Base-by-base conservation (phyloP, 192 early-diverging fungal genomes). In the Coemansia sp. region DNA sequence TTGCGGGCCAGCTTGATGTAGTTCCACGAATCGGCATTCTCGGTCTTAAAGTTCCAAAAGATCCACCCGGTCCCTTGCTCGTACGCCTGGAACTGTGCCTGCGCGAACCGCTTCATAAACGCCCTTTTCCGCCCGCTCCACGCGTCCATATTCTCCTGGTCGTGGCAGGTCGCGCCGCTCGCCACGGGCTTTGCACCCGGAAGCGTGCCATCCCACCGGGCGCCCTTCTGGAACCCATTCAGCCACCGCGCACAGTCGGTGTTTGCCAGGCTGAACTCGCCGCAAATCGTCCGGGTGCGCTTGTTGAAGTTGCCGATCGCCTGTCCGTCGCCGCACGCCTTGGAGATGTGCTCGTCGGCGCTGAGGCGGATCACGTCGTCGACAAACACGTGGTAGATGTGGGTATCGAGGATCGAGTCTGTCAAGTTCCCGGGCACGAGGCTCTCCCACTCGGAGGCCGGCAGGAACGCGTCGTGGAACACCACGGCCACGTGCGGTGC, bases 241-340 rank as follows among this genome's bases (percentile, higher is more conserved):
- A 90, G 62, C 75, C 83, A 89, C 7, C 81, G 82, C 5, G 86
- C 84, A 58, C 89, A 91, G 57, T 91, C 87, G 23, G 85, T 87
- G 25, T 82, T 86, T 14, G 88, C 88, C 16, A 86, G 54, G n/a
- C 87, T 86, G 44, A 84, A 91, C 52, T 91, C 89, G 29, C 89
- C 89, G 2, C 86, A 85, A 61, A 91, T 86, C 0, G 86, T 86
- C 3, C 64, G 63, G 1, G 61, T 65, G 19, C 64, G 62, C 8
- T 25, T 18, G 28, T 69, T 77, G 21, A 79, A 82, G 12, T 58
- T 21, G 18, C 35, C 54, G 21, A 86, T 58, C n/a, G 53, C 46
- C n/a, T 48, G 47, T 14, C 71, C 71, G 18, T 75, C 62, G 4
- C 18, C 8, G 44, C 69, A 72, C 4, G 65, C 63, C 64, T 71